Conservation (phyloP, 306 rosid species). For the Prunus armeniaca region DNA sequence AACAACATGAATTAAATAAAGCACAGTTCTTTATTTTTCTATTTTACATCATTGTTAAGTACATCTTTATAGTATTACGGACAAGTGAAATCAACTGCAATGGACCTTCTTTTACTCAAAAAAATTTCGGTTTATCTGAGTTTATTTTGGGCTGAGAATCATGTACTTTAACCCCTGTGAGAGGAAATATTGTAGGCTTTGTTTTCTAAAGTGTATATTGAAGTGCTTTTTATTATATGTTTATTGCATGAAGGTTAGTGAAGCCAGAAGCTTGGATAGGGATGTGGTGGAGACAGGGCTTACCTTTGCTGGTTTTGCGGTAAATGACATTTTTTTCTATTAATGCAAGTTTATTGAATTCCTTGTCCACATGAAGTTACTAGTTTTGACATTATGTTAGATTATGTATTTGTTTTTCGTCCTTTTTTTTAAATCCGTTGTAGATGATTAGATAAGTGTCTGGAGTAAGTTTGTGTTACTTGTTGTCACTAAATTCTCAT, state of each 20-base stretch:
- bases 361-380: neutral
- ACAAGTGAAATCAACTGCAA: neutral
- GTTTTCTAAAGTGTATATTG: neutral
- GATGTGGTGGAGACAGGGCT: slow-evolving; percentile 87
- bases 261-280: slow-evolving; percentile 98
- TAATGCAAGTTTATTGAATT: neutral
- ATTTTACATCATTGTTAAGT: neutral
- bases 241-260: slow-evolving; percentile 79
- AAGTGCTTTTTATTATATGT: slow-evolving; percentile 24
- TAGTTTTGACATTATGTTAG: neutral
- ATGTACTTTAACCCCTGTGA: neutral
- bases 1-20: neutral
- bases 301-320: slow-evolving; percentile 95
- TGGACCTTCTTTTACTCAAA: neutral
- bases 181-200: neutral
- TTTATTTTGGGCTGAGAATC: neutral
- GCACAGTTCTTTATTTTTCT: neutral
- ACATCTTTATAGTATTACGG: neutral
- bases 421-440: neutral
- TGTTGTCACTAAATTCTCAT: slow-evolving; percentile 21
- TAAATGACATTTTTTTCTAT: slow-evolving; percentile 29
- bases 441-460: neutral
- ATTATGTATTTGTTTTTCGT: neutral
- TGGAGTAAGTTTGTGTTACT: neutral
- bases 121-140: neutral